These are phyloP conservation scores for Psilocybe cyanescens DNA, from an alignment of 768 basidiomycete genomes.

Conservation along the genomic window DNA sequence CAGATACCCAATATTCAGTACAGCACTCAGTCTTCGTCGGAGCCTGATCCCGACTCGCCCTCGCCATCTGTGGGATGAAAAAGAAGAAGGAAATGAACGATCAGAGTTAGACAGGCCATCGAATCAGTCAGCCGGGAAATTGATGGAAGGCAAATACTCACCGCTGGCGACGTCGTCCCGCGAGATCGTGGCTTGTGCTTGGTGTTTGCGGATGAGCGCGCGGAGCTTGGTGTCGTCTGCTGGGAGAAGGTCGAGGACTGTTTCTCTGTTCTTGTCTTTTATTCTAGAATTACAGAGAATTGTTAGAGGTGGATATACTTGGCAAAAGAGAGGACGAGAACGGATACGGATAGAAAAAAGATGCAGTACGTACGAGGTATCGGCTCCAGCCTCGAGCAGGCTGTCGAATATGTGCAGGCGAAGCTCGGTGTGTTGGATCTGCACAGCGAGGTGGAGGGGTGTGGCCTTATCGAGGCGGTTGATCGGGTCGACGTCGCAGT, in stretches of 20 bases:
- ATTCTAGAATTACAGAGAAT: conserved; percentile 46
- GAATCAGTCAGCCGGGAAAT: background rate
- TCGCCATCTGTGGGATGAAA: conserved; percentile 25
- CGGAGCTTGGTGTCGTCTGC: conserved; percentile 54
- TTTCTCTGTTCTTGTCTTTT: conserved; percentile 70
- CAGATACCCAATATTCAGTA: too few relatives aligned
- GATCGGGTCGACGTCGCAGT: conserved; percentile 80
- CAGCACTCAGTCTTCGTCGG: conserved; percentile 21
- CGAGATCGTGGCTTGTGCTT: conserved; percentile 54
- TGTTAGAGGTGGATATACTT: too few relatives aligned
- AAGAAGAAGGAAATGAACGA: background rate
- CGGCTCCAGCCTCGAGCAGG: conserved; percentile 80
- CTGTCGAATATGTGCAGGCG: conserved; percentile 59
- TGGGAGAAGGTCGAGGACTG: conserved; percentile 57
- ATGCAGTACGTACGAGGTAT: conserved; percentile 53
- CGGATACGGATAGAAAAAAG: too few relatives aligned
- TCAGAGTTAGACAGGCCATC: background rate
- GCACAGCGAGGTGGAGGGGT: conserved; percentile 77
- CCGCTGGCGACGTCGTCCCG: conserved; percentile 69
- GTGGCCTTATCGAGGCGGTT: conserved; percentile 74
- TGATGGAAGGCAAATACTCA: conserved; percentile 27
- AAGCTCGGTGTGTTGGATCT: conserved; percentile 56
- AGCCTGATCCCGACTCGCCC: conserved; percentile 28
- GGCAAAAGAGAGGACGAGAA: too few relatives aligned
- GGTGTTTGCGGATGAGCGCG: conserved; percentile 54